Conservation (phyloP, 2,329 filamentous ascomycete species). For the Madurella mycetomatis region DNA sequence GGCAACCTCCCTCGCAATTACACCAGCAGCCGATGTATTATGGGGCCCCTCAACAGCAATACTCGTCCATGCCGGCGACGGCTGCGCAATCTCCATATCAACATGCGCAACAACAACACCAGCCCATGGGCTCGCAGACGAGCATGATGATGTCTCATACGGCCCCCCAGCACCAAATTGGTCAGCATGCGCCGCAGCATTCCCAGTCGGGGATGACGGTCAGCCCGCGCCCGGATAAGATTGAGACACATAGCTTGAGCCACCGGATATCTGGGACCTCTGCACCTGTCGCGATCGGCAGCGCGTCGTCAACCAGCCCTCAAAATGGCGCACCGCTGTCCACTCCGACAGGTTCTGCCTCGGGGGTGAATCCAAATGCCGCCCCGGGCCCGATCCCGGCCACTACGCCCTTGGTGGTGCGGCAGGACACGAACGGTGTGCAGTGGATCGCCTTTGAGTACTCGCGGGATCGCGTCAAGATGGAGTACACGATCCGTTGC, state of each 20-base stretch:
- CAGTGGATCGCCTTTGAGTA: slow-evolving; percentile 99
- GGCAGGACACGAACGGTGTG: slow-evolving; percentile 92
- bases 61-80: slow-evolving; percentile 64
- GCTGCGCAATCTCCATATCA: slow-evolving; percentile 57
- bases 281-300: slow-evolving; percentile 43
- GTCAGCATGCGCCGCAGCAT: slow-evolving; percentile 55
- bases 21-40: slow-evolving; percentile 80
- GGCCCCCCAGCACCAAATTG: slow-evolving; percentile 53
- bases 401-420: slow-evolving; percentile 87
- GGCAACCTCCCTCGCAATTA: slow-evolving; percentile 71
- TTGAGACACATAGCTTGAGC: slow-evolving; percentile 55
- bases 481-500: slow-evolving; percentile 98
- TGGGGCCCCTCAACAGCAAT: slow-evolving; percentile 53
- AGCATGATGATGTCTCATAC: slow-evolving; percentile 64
- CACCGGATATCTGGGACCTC: slow-evolving; percentile 58
- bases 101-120: slow-evolving; percentile 51
- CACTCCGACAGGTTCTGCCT: slow-evolving; percentile 43
- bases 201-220: slow-evolving; percentile 53
- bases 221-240: slow-evolving; percentile 58
- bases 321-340: slow-evolving; percentile 43
- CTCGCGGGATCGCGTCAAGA: slow-evolving; percentile 93
- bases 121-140: slow-evolving; percentile 60
- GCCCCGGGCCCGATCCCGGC: slow-evolving; percentile 95
- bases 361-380: slow-evolving; percentile 76
- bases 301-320: slow-evolving; percentile 30